Conservation (phyloP, 2,329 filamentous ascomycete genomes). For the Laburnicola sp. region DNA sequence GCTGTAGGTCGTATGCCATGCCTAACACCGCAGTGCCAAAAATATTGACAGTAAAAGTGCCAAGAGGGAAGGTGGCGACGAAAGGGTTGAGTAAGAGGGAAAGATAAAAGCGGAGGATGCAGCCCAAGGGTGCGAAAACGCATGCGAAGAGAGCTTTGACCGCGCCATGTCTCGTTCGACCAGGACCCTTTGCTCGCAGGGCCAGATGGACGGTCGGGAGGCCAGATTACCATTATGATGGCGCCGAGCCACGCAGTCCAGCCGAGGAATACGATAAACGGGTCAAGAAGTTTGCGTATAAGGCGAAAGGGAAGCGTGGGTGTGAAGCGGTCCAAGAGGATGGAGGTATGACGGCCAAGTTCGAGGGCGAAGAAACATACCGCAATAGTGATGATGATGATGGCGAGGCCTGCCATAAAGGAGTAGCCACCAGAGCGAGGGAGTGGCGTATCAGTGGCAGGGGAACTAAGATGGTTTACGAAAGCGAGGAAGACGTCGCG, state of each 20-base stretch:
- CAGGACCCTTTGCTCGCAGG: conserved; percentile 26
- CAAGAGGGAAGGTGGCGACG: conserved; percentile 72
- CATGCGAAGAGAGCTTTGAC: conserved; percentile 72
- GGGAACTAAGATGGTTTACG: conserved; percentile 69
- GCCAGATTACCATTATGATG: conserved; percentile 70
- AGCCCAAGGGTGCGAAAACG: conserved; percentile 81
- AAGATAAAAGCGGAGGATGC: conserved; percentile 72
- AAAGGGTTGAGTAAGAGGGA: conserved; percentile 72
- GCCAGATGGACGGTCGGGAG: conserved; percentile 58
- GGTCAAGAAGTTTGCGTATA: conserved; percentile 66
- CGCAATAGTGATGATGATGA: conserved; percentile 71
- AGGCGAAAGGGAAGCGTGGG: conserved; percentile 64
- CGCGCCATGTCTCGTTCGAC: conserved; percentile 68
- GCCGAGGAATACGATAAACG: conserved; percentile 64
- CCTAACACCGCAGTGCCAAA: conserved; percentile 74
- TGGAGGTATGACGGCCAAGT: conserved; percentile 74
- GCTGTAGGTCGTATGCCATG: conserved; percentile 78
- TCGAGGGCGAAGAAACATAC: conserved; percentile 71
- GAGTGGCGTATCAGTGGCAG: conserved; percentile 47
- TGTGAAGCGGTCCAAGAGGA: conserved; percentile 59
- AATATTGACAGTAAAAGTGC: conserved; percentile 83
- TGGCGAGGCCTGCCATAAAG: conserved; percentile 77
- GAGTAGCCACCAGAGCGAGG: conserved; percentile 70
- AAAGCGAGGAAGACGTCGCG: conserved; percentile 78
- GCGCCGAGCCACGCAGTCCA: conserved; percentile 79